Evolutionary conservation across 2,329 filamentous ascomycete genomes (phyloP).

Genomic region (Fonsecaea monophora): DNA sequence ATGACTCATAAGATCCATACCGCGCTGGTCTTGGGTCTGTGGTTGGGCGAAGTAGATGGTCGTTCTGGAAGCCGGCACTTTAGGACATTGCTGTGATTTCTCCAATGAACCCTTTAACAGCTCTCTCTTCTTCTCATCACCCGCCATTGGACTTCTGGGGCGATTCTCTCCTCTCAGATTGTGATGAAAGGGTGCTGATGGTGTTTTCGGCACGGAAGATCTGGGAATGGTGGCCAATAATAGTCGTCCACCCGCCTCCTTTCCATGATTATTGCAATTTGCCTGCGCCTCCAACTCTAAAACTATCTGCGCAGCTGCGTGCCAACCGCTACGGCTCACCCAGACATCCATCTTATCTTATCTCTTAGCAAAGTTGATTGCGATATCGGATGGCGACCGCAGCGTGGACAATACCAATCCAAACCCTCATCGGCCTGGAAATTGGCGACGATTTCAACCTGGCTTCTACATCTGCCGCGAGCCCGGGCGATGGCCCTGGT

Average conservation of each 20-base stretch:
- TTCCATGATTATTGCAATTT: not conserved
- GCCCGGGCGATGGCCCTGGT: conserved; percentile 37
- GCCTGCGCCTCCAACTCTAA: not conserved
- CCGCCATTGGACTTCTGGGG: conserved; percentile 26
- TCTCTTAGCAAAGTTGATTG: conserved; percentile 27
- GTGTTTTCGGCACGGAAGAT: not conserved
- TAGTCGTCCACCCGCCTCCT: not conserved
- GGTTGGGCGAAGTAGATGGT: conserved; percentile 31
- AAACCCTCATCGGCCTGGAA: conserved; percentile 27
- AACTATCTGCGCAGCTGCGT: too few relatives aligned
- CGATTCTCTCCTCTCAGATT: not conserved
- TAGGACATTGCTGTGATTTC: conserved; percentile 24
- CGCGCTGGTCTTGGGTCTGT: conserved; percentile 34
- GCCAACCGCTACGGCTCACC: not conserved
- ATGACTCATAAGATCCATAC: conserved; percentile 30
- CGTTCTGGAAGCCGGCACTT: conserved; percentile 17
- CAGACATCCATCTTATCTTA: conserved; percentile 35
- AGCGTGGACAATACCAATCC: conserved; percentile 25
- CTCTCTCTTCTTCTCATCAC: conserved; percentile 14
- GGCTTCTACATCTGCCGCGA: conserved; percentile 35
- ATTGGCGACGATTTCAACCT: conserved; percentile 34
- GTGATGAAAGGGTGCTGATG: conserved; percentile 2
- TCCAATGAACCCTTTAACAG: conserved; percentile 33
- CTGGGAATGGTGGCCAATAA: conserved; percentile 8
- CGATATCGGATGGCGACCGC: conserved; percentile 33